Conservation (phyloP, 306 rosid species). For the Dryas alaskensis region DNA sequence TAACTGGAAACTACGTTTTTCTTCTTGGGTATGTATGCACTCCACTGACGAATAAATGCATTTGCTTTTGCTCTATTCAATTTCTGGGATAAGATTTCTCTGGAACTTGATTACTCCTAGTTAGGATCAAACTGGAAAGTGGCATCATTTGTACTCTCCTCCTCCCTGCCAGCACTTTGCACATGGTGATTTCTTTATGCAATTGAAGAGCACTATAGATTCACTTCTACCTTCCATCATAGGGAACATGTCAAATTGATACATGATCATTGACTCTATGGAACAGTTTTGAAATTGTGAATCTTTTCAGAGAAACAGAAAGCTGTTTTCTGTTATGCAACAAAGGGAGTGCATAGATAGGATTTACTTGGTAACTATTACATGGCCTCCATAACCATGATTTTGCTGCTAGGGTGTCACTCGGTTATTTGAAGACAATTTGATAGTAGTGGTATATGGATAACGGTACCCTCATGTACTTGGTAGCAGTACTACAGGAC, state of each 20-base stretch:
- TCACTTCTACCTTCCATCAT: not conserved
- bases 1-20: conserved; percentile 28
- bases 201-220: not conserved
- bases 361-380: not conserved
- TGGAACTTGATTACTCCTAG: not conserved
- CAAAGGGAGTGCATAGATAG: not conserved
- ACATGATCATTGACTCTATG: too few relatives aligned
- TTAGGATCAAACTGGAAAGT: not conserved
- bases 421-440: not conserved
- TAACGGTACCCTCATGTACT: not conserved
- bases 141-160: not conserved
- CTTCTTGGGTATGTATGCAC: conserved; percentile 32
- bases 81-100: not conserved
- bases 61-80: not conserved
- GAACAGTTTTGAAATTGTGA: not conserved
- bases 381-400: too few relatives aligned
- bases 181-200: too few relatives aligned
- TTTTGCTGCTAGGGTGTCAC: not conserved
- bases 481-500: not conserved
- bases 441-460: not conserved
- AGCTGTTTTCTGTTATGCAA: too few relatives aligned
- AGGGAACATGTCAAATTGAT: not conserved
- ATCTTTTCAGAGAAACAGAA: not conserved
- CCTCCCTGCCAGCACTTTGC: too few relatives aligned
- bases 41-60: not conserved